Evolutionary conservation across 805 yeast genomes (phyloP), one percentile per base, ranked within the genome.

Genomic region (Zygosaccharomyces bailii): DNA sequence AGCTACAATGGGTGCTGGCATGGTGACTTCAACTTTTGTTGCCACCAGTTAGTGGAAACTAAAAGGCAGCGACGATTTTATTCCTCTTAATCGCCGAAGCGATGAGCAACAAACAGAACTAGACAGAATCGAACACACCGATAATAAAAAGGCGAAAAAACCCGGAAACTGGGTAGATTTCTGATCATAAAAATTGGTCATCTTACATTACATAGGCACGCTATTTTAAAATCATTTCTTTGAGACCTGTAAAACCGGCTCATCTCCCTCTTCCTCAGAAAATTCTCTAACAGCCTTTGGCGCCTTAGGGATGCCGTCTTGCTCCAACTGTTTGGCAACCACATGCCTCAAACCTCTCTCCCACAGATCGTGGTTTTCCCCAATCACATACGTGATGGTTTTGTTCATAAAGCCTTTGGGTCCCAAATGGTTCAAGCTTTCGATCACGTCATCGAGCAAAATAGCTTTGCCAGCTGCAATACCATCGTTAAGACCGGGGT

Each of bases 291-390:
- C 39, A 19, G 39, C 42, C 16, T 39, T 39, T 16, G 49, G 49
- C 18, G 38, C 16, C 35, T 39, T 49, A 5, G 66, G 64, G 14
- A 63, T 58, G 2, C 63, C 65, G 25, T 60, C 66, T 16, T 46
- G 48, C 30, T 53, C 51, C 36, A 61, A 31, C 42, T 60, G 65
- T 13, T 45, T 51, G 4, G 45, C 42, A 3, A 55, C 58, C 35
- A 56, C 69, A 7, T 54, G 55, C 36, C 56, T 54, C 34, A 65
- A 42, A 4, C 67, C 70, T 34, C 59, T 53, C 13, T 57, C 51
- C 93, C 95, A 89, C 23, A 90, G 71, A 27, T 77, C 82, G 59
- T 88, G 96, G 46, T 79, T 78, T 55, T 86, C 96, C 7, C 91
- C 88, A 30, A 90, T 50, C 4, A 76, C 67, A 62, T 84, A 90